phyloP scores from a whole-genome alignment of 306 rosid species.

The Biancaea sappan region DNA sequence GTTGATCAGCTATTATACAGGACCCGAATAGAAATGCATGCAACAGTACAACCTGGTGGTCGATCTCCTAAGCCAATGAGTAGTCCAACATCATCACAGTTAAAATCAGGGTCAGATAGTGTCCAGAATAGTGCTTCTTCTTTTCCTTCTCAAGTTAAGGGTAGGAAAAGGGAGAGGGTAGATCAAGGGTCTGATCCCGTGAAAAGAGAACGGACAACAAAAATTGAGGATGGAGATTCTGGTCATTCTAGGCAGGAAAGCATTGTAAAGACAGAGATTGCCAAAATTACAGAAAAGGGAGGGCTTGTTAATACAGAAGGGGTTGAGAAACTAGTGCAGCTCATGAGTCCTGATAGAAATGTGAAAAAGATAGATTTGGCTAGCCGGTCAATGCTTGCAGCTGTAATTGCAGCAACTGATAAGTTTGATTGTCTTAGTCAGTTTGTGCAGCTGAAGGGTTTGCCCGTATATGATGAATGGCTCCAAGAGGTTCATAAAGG shows the following conservation, averaged over 20 bases:
- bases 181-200: slow-evolving; percentile 68
- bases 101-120: slow-evolving; percentile 76
- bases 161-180: slow-evolving; percentile 78
- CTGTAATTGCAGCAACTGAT: slow-evolving; percentile 77
- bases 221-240: slow-evolving; percentile 70
- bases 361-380: slow-evolving; percentile 77
- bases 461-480: slow-evolving; percentile 89
- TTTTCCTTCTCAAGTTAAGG: slow-evolving; percentile 64
- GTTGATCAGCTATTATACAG: slow-evolving; percentile 67
- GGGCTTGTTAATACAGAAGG: slow-evolving; percentile 71
- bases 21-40: slow-evolving; percentile 79
- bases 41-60: slow-evolving; percentile 71
- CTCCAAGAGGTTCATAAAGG: slow-evolving; percentile 88
- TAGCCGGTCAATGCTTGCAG: slow-evolving; percentile 72
- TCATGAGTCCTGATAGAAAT: slow-evolving; percentile 65
- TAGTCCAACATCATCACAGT: slow-evolving; percentile 76
- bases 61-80: slow-evolving; percentile 83
- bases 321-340: slow-evolving; percentile 80
- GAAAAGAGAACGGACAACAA: slow-evolving; percentile 61
- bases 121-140: slow-evolving; percentile 66
- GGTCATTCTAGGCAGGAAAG: slow-evolving; percentile 56
- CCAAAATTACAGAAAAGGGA: slow-evolving; percentile 78
- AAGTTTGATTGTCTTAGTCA: slow-evolving; percentile 63
- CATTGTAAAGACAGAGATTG: slow-evolving; percentile 64
- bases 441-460: slow-evolving; percentile 78